Conservation (phyloP, 352 stramenopile genomes). For the Globisporangium perplexum region DNA sequence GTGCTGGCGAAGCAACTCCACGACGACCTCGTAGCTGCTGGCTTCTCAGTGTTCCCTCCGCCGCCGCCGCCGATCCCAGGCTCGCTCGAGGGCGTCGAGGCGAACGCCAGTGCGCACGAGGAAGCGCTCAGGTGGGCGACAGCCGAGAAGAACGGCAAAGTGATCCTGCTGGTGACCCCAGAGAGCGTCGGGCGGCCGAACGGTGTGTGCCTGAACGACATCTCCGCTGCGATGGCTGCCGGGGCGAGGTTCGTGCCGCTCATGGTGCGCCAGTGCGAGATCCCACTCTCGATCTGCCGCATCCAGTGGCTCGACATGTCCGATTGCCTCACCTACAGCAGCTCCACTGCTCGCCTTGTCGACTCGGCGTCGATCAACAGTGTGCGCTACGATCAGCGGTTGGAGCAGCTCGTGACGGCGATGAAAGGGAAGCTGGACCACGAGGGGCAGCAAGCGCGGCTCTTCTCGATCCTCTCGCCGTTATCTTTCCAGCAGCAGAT, state of each 20-base stretch:
- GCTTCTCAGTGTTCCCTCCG: constrained; percentile 39
- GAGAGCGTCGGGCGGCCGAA: constrained; percentile 62
- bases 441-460: constrained; percentile 59
- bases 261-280: constrained; percentile 68
- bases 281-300: constrained; percentile 73
- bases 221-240: constrained; percentile 61
- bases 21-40: constrained; percentile 35
- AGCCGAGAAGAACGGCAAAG: constrained; percentile 50
- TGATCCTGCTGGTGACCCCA: constrained; percentile 63
- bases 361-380: constrained; percentile 31
- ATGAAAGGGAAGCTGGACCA: constrained; percentile 63
- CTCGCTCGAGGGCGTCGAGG: constrained; percentile 3
- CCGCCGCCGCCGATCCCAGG: constrained; percentile 10
- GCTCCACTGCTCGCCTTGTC: constrained; percentile 7
- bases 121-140: constrained; percentile 59
- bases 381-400: constrained; percentile 42
- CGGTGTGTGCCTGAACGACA: constrained; percentile 67
- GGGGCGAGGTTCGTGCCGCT: constrained; percentile 67
- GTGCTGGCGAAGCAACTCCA: constrained; percentile 44
- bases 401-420: constrained; percentile 47
- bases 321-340: constrained; percentile 53
- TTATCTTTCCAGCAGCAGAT: constrained; percentile 76
- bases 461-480: constrained; percentile 59
- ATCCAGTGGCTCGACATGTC: constrained; percentile 81
- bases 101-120: constrained; percentile 20